Evolutionary conservation across 148 eudicot species (phyloP).

Genomic region (Cornus kousa): DNA sequence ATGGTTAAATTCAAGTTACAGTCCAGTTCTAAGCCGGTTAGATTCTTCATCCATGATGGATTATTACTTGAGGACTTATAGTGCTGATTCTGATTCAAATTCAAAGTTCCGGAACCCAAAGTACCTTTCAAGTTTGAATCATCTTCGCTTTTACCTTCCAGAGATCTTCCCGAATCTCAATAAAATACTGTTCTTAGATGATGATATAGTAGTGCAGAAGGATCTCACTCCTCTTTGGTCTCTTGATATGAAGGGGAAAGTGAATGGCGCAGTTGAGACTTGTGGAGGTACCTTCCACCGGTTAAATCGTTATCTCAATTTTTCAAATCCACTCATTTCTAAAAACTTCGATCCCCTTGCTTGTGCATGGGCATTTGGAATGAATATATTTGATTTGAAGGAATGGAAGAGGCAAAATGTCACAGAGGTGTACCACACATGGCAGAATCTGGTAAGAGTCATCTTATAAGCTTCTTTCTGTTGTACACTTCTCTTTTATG

Average conservation of each 20-base stretch:
- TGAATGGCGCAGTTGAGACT: constrained; percentile 85
- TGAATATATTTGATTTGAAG: constrained; percentile 81
- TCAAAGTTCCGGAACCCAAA: constrained; percentile 82
- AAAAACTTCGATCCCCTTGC: constrained; percentile 77
- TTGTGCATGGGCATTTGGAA: constrained; percentile 95
- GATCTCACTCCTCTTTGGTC: constrained; percentile 82
- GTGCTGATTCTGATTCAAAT: constrained; percentile 65
- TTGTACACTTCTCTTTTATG: not conserved
- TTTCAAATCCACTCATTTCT: constrained; percentile 77
- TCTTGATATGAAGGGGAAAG: constrained; percentile 74
- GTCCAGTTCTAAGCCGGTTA: constrained; percentile 79
- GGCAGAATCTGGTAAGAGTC: constrained; percentile 78
- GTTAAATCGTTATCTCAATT: constrained; percentile 80
- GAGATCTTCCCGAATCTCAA: constrained; percentile 83
- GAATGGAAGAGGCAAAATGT: constrained; percentile 88
- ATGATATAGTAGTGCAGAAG: constrained; percentile 81
- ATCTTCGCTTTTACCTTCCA: constrained; percentile 88
- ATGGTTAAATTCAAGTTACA: constrained; percentile 82
- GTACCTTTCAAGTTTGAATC: constrained; percentile 80
- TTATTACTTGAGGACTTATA: constrained; percentile 72
- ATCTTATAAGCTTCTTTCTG: not conserved
- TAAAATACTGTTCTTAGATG: constrained; percentile 79
- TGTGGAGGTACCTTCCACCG: constrained; percentile 85
- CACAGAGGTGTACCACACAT: constrained; percentile 75
- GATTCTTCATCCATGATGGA: constrained; percentile 72